Evolutionary conservation across 176 grass and related monocot genomes (phyloP).

Genomic region (Echinochloa phyllopogon): DNA sequence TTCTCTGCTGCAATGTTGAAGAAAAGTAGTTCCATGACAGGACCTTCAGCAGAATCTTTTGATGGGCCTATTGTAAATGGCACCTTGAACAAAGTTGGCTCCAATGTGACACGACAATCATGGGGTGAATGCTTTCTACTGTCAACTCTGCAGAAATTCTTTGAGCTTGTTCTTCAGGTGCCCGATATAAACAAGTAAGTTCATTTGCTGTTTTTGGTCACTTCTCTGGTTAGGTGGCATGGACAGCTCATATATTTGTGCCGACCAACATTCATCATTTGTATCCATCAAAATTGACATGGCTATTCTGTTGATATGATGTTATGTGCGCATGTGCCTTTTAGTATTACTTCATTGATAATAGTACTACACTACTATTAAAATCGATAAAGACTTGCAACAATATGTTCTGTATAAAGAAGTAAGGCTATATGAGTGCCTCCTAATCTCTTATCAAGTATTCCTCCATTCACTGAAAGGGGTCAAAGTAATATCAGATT

Average conservation of each 20-base stretch:
- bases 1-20: constrained; percentile 89
- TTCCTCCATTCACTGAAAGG: neutral
- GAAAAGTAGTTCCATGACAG: constrained; percentile 65
- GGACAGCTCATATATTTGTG: constrained; percentile 8
- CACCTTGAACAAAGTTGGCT: constrained; percentile 48
- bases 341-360: neutral
- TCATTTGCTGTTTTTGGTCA: constrained; percentile 9
- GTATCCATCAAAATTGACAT: neutral
- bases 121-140: constrained; percentile 75
- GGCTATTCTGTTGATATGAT: neutral
- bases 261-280: neutral
- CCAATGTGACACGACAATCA: constrained; percentile 46
- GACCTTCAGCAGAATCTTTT: constrained; percentile 45
- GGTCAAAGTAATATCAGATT: neutral
- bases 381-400: neutral
- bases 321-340: neutral
- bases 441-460: neutral
- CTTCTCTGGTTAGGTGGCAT: constrained; percentile 24
- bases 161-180: constrained; percentile 62
- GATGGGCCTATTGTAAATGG: constrained; percentile 53
- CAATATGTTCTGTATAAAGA: neutral
- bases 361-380: neutral
- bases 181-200: constrained; percentile 86
- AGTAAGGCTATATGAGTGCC: neutral
- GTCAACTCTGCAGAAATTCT: constrained; percentile 72